A percentile compares a stretch with the other conserved stretches of the same genome.
phyloP scores from a whole-genome alignment of 169 alveolate genomes.

The Plasmodium sp. region DNA sequence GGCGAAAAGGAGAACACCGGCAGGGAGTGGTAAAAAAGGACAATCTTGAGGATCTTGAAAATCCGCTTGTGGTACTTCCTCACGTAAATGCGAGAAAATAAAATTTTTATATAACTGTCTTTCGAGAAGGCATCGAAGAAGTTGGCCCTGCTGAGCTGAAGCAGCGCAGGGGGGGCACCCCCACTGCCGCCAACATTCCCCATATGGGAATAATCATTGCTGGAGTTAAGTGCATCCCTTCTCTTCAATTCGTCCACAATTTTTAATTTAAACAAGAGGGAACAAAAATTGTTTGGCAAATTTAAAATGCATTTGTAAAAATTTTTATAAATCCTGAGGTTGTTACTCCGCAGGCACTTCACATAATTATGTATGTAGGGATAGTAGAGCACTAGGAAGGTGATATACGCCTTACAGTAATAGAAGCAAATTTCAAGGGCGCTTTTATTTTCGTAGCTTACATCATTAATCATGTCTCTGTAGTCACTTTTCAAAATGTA shows the following conservation, averaged over 20 bases:
- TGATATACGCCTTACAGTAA: constrained; percentile 45
- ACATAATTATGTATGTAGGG: constrained; percentile 57
- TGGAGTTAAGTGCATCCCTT: background rate
- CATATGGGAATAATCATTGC: background rate
- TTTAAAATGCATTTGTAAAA: constrained; percentile 59
- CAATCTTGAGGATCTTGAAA: constrained; percentile 12
- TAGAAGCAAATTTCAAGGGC: constrained; percentile 62
- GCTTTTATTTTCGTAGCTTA: constrained; percentile 25
- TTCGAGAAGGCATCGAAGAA: constrained; percentile 32
- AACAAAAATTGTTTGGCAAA: constrained; percentile 22
- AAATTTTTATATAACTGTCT: constrained; percentile 32
- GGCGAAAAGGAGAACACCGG: constrained; percentile 24
- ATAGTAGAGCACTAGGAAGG: constrained; percentile 48
- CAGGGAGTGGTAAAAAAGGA: constrained; percentile 22
- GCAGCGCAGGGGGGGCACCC: background rate
- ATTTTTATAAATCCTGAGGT: constrained; percentile 39
- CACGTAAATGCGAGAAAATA: constrained; percentile 66
- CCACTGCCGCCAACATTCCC: background rate
- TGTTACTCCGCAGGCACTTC: constrained; percentile 30
- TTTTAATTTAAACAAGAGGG: constrained; percentile 22
- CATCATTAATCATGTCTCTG: constrained; percentile 44
- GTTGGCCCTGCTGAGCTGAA: background rate
- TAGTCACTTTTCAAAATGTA: constrained; percentile 69
- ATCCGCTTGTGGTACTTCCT: constrained; percentile 54
- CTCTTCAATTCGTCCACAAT: constrained; percentile 17